Conservation (phyloP, 164 flowering plant genomes). For the Dillenia turbinata region DNA sequence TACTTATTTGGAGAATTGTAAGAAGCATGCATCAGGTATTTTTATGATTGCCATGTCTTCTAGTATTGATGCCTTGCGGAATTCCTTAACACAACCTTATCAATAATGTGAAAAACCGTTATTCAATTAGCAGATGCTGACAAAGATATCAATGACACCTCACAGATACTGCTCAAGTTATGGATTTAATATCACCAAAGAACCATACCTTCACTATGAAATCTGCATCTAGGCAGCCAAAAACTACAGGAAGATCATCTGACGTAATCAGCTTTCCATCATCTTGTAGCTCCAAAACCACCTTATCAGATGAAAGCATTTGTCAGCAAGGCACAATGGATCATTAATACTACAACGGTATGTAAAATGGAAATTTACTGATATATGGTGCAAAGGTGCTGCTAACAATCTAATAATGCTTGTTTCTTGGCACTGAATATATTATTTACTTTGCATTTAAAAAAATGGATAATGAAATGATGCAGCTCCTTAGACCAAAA, state of each 20-base stretch:
- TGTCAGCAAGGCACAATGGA: neutral
- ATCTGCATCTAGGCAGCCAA: conserved; percentile 63
- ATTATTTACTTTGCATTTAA: too few relatives aligned
- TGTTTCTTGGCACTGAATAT: too few relatives aligned
- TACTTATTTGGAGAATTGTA: too few relatives aligned
- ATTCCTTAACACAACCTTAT: neutral
- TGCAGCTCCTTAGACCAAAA: too few relatives aligned
- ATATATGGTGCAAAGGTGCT: too few relatives aligned
- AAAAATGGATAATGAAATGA: too few relatives aligned
- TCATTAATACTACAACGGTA: neutral
- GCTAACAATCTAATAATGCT: too few relatives aligned
- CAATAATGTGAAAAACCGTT: too few relatives aligned
- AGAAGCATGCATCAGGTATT: neutral
- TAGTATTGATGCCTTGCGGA: neutral
- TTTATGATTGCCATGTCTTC: too few relatives aligned
- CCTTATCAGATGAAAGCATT: conserved; percentile 31
- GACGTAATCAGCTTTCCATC: conserved; percentile 77
- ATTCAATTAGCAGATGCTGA: neutral
- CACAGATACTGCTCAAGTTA: too few relatives aligned
- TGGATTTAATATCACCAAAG: neutral
- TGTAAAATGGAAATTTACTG: too few relatives aligned
- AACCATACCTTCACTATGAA: conserved; percentile 55
- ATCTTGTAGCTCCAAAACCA: conserved; percentile 75
- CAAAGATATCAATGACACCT: neutral
- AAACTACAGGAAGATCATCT: conserved; percentile 84